phyloP scores from a whole-genome alignment of 192 early-diverging fungal genomes.

The Powellomyces hirtus region DNA sequence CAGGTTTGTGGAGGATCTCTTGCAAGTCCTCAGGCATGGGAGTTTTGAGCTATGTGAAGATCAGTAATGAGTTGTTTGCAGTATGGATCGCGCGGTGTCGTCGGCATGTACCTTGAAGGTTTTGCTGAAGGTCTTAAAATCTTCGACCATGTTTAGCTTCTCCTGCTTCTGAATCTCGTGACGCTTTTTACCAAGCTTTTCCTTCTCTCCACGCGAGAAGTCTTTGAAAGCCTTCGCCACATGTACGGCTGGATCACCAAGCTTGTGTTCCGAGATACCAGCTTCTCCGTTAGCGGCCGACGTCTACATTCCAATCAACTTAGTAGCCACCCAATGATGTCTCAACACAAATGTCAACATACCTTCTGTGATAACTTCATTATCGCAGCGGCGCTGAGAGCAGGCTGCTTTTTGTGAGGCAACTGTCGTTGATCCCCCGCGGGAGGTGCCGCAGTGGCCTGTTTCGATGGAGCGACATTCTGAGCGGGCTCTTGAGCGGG shows the following conservation, averaged over 20 bases:
- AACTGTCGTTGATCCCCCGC: not conserved
- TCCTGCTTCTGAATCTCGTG: conserved; percentile 71
- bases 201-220: conserved; percentile 77
- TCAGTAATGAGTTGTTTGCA: not conserved
- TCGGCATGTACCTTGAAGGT: conserved; percentile 53
- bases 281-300: conserved; percentile 9
- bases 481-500: not conserved
- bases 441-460: too few species aligned
- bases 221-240: conserved; percentile 46
- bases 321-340: too few species aligned
- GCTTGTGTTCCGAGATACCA: conserved; percentile 23
- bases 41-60: conserved; percentile 57
- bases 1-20: conserved; percentile 62
- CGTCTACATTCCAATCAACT: not conserved
- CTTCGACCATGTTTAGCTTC: conserved; percentile 70
- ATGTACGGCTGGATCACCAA: conserved; percentile 39
- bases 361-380: conserved; percentile 1
- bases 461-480: not conserved
- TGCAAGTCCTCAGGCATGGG: conserved; percentile 81
- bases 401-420: conserved; percentile 11
- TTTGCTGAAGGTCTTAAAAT: conserved; percentile 77
- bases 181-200: conserved; percentile 70
- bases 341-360: too few species aligned
- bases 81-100: not conserved
- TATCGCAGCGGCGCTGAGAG: not conserved